Percentiles rank a stretch among this genome's conserved stretches.
These are phyloP conservation scores for Oryza punctata DNA, from an alignment of 176 grass and related monocot genomes.

Conservation along the genomic window DNA sequence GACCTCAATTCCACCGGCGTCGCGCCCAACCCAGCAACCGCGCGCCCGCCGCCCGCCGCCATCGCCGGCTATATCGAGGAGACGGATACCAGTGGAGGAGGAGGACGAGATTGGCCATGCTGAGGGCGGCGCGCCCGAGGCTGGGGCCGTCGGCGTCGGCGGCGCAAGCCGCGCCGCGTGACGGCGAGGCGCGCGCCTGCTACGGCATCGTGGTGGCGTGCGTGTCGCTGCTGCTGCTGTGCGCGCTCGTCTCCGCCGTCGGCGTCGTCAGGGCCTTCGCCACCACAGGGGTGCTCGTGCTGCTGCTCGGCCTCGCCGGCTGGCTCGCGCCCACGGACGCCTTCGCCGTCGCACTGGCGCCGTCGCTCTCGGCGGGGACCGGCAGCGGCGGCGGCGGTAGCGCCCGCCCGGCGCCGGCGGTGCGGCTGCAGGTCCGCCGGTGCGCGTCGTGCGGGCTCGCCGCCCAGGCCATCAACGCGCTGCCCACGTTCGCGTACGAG, in stretches of 20 bases:
- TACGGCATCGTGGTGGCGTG: slow-evolving; percentile 33
- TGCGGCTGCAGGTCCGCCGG: neutral
- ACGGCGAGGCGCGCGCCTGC: neutral
- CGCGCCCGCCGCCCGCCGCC: too few relatives aligned
- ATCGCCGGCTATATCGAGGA: too few relatives aligned
- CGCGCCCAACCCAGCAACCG: too few relatives aligned
- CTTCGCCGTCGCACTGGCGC: neutral
- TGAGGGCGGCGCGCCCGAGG: slow-evolving; percentile 32
- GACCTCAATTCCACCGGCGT: too few relatives aligned
- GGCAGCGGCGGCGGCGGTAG: neutral
- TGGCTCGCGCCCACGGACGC: slow-evolving; percentile 23
- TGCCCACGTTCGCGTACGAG: slow-evolving; percentile 42
- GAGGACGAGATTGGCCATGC: neutral
- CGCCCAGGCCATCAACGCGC: slow-evolving; percentile 1
- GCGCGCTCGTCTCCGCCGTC: slow-evolving; percentile 22
- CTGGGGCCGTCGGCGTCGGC: neutral
- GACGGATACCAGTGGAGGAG: too few relatives aligned
- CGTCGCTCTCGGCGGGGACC: too few relatives aligned
- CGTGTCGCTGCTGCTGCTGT: slow-evolving; percentile 46
- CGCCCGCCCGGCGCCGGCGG: too few relatives aligned
- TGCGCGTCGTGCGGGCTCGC: slow-evolving; percentile 11
- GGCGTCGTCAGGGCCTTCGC: neutral
- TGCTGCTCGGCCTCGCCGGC: slow-evolving; percentile 33
- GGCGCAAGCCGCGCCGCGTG: neutral
- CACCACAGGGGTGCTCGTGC: neutral